Conservation (phyloP, 768 basidiomycete genomes). For the Xerocomus spinulosus region DNA sequence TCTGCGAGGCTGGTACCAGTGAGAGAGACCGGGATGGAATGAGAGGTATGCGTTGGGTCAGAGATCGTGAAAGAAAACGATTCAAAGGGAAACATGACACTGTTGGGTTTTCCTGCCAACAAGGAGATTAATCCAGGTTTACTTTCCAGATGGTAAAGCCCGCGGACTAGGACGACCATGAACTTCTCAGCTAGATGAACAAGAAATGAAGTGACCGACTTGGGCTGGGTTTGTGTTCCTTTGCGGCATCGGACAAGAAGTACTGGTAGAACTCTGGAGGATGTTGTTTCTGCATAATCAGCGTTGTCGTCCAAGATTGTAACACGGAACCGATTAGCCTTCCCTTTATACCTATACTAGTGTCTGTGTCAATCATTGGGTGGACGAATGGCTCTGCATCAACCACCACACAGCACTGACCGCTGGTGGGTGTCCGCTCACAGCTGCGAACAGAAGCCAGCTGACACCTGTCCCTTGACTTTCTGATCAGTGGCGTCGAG, state of each 20-base stretch:
- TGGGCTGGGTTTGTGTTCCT: constrained; percentile 51
- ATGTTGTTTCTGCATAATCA: too few relatives aligned
- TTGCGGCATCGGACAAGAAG: constrained; percentile 62
- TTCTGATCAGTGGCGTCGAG: too few relatives aligned
- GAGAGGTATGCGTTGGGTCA: constrained; percentile 41
- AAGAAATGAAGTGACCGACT: constrained; percentile 38
- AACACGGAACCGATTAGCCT: too few relatives aligned
- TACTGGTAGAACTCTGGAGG: constrained; percentile 48
- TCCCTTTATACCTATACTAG: too few relatives aligned
- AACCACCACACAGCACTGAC: too few relatives aligned
- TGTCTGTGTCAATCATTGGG: too few relatives aligned
- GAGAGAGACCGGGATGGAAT: constrained; percentile 50
- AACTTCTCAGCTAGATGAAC: background rate
- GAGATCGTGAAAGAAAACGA: constrained; percentile 64
- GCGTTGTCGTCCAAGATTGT: too few relatives aligned
- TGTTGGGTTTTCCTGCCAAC: constrained; percentile 90
- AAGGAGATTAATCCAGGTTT: constrained; percentile 75
- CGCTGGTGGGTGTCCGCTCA: too few relatives aligned
- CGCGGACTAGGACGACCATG: constrained; percentile 43
- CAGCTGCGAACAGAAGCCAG: too few relatives aligned
- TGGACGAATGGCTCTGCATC: too few relatives aligned
- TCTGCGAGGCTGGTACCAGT: constrained; percentile 54
- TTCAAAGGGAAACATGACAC: constrained; percentile 86
- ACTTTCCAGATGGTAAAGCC: constrained; percentile 75
- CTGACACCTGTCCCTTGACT: too few relatives aligned